phyloP scores from a whole-genome alignment of 148 eudicot genomes.

The Vaccinium myrtillus region DNA sequence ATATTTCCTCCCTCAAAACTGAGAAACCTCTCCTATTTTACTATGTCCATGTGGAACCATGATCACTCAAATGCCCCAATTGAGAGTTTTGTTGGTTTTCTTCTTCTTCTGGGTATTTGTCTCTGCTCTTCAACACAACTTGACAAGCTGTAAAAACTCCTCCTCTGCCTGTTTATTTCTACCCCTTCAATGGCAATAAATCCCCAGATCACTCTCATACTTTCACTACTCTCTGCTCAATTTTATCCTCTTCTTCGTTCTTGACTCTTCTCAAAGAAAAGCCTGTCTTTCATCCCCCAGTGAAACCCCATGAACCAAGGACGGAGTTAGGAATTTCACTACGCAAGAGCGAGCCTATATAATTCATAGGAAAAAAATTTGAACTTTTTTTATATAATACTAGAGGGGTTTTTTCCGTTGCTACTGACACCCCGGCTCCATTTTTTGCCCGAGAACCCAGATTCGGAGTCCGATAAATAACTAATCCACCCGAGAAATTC shows the following conservation, averaged over 20 bases:
- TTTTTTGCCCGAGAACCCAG: not conserved
- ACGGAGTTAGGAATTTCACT: not conserved
- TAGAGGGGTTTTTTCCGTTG: too few relatives aligned
- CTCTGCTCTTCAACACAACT: too few relatives aligned
- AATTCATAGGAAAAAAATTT: too few relatives aligned
- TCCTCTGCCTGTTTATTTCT: not conserved
- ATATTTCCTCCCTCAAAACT: not conserved
- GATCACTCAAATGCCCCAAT: not conserved
- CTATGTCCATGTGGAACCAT: not conserved
- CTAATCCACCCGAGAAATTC: constrained; percentile 25
- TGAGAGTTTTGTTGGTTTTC: not conserved
- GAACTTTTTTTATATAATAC: too few relatives aligned
- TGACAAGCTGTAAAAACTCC: too few relatives aligned
- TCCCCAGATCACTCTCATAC: too few relatives aligned
- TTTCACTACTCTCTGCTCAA: too few relatives aligned
- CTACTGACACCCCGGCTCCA: too few relatives aligned
- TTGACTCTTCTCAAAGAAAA: not conserved
- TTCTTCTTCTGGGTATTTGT: not conserved
- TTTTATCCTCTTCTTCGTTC: too few relatives aligned
- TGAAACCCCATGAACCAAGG: not conserved
- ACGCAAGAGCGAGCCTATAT: too few relatives aligned
- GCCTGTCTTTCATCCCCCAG: not conserved
- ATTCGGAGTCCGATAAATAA: not conserved
- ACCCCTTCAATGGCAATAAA: too few relatives aligned
- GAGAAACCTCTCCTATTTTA: not conserved